Base-by-base conservation (phyloP, 305 asterid genomes). In the Fraxinus dipetala region DNA sequence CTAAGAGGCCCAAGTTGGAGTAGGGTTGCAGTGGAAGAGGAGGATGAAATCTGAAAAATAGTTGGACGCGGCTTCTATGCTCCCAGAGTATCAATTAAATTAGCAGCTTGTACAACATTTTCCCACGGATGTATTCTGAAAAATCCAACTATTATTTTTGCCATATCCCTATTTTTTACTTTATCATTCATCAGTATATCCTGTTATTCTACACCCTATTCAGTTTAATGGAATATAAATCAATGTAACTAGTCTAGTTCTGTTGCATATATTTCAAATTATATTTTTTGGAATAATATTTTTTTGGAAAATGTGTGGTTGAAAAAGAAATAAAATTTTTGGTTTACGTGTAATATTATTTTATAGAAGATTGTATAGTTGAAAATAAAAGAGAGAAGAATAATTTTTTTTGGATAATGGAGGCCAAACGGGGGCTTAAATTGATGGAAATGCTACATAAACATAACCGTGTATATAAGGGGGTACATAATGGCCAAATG, bases 1-100 rank as follows among this genome's bases (percentile, higher is more conserved):
- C 87, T 86, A 51, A 91, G 92, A 77, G 86, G 85, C 85, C 86
- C 88, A 18, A 90, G 90, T 83, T 93, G 98, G 98, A 88, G 85
- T 85, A 90, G 88, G 92, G 85, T 89, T 35, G 74, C 89, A 26
- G 82, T 59, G 36, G 90, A 88, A 45, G 97, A 91, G 78, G 96
- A 93, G 79, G 96, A 93, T 80, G 89, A 85, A 84, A 83, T 81
- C 77, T 87, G 87, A 59, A 63, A 63, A 20, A 6, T 20, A 67
- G 74, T 80, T 89, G 86, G 95, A 87, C 81, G 79, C 92, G 30
- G 79, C 91, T 40, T 40, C 89, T 45, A 88, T 87, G 86, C 93
- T 90, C 79, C 88, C 89, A 88, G 83, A 83, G 86, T 86, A 87
- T 89, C 43, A 77, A 87, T 80, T 87, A 85, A 84, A 40, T 48